These are phyloP conservation scores for Chaetomium sp. DNA, from an alignment of 2,329 filamentous ascomycete species.

Conservation along the genomic window DNA sequence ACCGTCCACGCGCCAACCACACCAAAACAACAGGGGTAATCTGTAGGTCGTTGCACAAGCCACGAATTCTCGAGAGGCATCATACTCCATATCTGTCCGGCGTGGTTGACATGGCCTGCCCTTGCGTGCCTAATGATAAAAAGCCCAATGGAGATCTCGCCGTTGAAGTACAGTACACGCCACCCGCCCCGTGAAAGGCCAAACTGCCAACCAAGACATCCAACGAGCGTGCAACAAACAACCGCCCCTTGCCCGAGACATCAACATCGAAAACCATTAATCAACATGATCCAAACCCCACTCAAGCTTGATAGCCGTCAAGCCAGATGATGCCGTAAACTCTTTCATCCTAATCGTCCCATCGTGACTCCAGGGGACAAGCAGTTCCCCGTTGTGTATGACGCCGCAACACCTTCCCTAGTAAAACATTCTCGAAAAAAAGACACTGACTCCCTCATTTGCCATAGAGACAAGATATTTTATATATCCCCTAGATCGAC, in stretches of 20 bases:
- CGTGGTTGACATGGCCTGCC: not conserved
- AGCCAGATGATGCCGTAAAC: conserved; percentile 20
- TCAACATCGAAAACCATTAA: conserved; percentile 11
- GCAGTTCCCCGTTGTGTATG: conserved; percentile 11
- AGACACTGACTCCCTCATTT: not conserved
- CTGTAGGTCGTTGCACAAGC: not conserved
- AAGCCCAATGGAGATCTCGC: not conserved
- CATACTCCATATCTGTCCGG: not conserved
- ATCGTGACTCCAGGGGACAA: conserved; percentile 25
- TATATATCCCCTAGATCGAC: conserved; percentile 31
- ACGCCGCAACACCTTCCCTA: conserved; percentile 33
- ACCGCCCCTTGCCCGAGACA: conserved; percentile 15
- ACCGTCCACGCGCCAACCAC: not conserved
- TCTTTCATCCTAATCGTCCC: conserved; percentile 29
- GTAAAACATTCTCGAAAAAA: conserved; percentile 32
- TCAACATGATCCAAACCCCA: conserved; percentile 19
- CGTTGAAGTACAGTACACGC: not conserved
- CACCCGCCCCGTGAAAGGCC: not conserved
- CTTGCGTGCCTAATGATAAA: not conserved
- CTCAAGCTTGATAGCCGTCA: conserved; percentile 17
- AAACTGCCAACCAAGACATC: not conserved
- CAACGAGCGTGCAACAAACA: conserved; percentile 1
- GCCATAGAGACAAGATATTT: not conserved
- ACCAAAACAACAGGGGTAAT: not conserved
- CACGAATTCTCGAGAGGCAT: not conserved